Evolutionary conservation across 1,139 yeast species (phyloP), one percentile per base, ranked within the genome.

Genomic region (Kodamaea fungicola): DNA sequence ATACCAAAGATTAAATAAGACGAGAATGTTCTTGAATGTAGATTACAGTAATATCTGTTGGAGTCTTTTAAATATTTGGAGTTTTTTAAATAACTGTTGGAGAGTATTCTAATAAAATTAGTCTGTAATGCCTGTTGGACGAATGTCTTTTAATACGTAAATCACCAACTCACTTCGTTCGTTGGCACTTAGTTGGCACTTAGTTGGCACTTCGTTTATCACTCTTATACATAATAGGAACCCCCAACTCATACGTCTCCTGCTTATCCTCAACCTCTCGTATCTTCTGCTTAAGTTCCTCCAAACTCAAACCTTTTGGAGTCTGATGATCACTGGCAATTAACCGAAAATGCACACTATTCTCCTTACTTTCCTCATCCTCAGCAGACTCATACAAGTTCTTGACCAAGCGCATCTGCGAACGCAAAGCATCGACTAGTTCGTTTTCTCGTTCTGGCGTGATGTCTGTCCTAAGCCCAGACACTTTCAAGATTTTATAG

Each of bases 381-480:
- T 54, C 52, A 8, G 38, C 16, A 28, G 49, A 49, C 25, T 55
- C 58, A 37, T 74, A 73, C 37, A 78, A 55, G 28, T 67, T 65
- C 38, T 66, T 57, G 27, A 77, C 62, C 45, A 78, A 72, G 9
- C 59, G 57, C 51, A 77, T 62, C 45, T 78, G 83, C 12, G 62
- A 54, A 34, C 60, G 58, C 42, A 78, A 56, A 2, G 69, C 62
- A 2, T 45, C 37, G 12, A 58, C 54, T 9, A 71, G 51, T 27
- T 46, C 49, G 16, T 52, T 47, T 19, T 62, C 55, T 21, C 60
- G 49, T 21, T 57, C 59, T 1, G 42, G 38, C 4, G 51, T 33
- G 9, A 52, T 35, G 21, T 59, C 45, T 16, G 54, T 49, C 13
- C 65, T 57, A 6, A 78, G 48, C 0, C 82, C 83, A 0, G 80